Evolutionary conservation across 441 rosid genomes (phyloP).

Genomic region (California macrophylla): DNA sequence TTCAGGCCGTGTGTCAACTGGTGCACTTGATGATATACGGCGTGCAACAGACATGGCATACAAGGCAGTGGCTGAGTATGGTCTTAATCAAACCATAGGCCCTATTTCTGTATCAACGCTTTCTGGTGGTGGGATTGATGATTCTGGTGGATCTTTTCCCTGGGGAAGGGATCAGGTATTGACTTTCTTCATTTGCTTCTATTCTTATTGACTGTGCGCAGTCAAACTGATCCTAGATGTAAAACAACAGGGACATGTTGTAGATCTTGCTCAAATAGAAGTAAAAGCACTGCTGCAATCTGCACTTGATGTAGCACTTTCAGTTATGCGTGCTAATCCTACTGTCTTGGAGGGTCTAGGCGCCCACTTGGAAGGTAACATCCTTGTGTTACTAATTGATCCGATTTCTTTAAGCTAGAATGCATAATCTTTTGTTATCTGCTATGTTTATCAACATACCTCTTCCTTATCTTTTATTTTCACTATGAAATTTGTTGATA

Average conservation of each 20-base stretch:
- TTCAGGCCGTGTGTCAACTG: conserved; percentile 91
- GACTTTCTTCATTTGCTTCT: conserved; percentile 6
- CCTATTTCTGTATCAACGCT: conserved; percentile 80
- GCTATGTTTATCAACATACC: not conserved
- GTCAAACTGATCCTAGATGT: conserved; percentile 18
- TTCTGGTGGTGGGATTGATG: conserved; percentile 87
- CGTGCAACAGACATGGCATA: conserved; percentile 95
- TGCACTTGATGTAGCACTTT: conserved; percentile 67
- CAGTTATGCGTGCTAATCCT: conserved; percentile 81
- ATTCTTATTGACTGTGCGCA: not conserved
- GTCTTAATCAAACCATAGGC: conserved; percentile 77
- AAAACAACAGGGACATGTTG: conserved; percentile 67
- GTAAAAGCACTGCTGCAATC: conserved; percentile 70
- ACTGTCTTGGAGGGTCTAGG: conserved; percentile 84
- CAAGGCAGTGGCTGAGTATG: conserved; percentile 96
- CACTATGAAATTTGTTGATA: no score
- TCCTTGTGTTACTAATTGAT: not conserved
- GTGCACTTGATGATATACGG: conserved; percentile 92
- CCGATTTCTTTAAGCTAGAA: not conserved
- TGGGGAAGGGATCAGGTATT: conserved; percentile 95
- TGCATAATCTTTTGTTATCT: not conserved
- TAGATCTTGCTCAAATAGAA: conserved; percentile 90
- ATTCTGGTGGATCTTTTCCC: conserved; percentile 51
- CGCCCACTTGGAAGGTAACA: conserved; percentile 83
- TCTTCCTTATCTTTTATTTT: no score